Base-by-base conservation (phyloP, 139 green algal species). In the Tetradesmus lagerheimii region DNA sequence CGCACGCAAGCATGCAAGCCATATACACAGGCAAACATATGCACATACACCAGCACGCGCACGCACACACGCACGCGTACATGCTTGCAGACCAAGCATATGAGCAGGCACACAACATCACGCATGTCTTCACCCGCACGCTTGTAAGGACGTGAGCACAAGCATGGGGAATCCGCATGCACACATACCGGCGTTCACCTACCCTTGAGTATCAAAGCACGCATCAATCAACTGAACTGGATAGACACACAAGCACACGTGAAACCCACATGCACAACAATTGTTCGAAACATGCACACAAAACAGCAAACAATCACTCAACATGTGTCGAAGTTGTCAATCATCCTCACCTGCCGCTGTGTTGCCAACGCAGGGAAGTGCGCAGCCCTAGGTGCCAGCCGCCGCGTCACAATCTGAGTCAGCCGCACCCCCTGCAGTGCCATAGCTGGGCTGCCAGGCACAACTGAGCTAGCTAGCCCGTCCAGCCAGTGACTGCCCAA, bases 401-500 rank as follows among this genome's bases (percentile, higher is more conserved):
- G 87, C 47, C 87, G 62, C 34, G 50, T 50, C 4, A 90, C 35
- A 31, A 90, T 90, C 87, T 90, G 87, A 8, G 87, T 90, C 38
- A 90, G 38, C 37, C 78, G 76, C 34, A 86, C 66, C 2, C 87
- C 87, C 20, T 66, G 39, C 27, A 66, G 43, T 8, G 39, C n/a
- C 23, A 66, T 16, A 9, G 79, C 35, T 41, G 79, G 79, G 79
- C 27, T 64, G 15, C 76, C 76, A n/a, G 37, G 37, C 76, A 82
- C 37, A 4, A 53, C 6, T 29, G 37, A 34, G 41, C 47, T 66
- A 27, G n/a, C 57, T 29, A 84, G 12, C 27, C 82, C 86, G 25
- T 91, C 87, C 57, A 91, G 62, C 41, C 57, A 87, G 62, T 91
- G 87, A 47, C 57, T 83, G 57, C 87, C 87, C 37, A 91, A 8